phyloP scores from a whole-genome alignment of 1,139 yeast species.

The Lizanozyma gosingica region DNA sequence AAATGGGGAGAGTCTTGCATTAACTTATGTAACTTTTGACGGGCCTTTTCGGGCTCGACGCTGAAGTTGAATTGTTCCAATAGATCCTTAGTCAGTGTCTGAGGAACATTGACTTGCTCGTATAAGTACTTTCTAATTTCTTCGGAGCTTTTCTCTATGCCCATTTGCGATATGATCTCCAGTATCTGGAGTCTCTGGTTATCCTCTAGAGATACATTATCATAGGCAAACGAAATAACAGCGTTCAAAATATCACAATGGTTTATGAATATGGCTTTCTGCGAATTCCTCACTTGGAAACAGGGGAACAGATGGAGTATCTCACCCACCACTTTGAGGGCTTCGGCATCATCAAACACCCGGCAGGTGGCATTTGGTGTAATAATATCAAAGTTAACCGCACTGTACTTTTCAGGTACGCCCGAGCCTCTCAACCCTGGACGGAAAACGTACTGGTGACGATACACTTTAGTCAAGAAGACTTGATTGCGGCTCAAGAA shows the following conservation, averaged over 20 bases:
- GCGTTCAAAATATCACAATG: conserved; percentile 74
- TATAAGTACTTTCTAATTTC: conserved; percentile 60
- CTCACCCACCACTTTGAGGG: conserved; percentile 74
- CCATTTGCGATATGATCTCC: conserved; percentile 65
- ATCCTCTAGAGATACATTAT: conserved; percentile 39
- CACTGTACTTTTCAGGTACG: conserved; percentile 72
- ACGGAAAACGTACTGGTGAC: conserved; percentile 78
- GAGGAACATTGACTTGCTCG: conserved; percentile 65
- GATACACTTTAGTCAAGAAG: conserved; percentile 51
- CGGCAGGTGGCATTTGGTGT: conserved; percentile 39
- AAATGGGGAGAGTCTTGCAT: conserved; percentile 72
- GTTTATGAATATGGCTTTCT: conserved; percentile 54
- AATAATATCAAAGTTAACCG: conserved; percentile 79
- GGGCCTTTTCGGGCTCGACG: conserved; percentile 56
- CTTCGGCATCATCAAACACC: conserved; percentile 73
- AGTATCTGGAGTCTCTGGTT: conserved; percentile 64
- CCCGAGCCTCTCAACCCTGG: conserved; percentile 45
- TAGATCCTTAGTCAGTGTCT: conserved; percentile 70
- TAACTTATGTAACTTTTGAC: conserved; percentile 49
- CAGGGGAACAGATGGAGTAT: conserved; percentile 57
- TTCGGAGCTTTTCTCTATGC: conserved; percentile 57
- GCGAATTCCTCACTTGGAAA: conserved; percentile 38
- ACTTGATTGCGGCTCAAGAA: conserved; percentile 56
- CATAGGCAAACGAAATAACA: conserved; percentile 68
- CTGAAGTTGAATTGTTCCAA: conserved; percentile 72